Evolutionary conservation across 306 rosid genomes (phyloP).

Genomic region (Pueraria montana): DNA sequence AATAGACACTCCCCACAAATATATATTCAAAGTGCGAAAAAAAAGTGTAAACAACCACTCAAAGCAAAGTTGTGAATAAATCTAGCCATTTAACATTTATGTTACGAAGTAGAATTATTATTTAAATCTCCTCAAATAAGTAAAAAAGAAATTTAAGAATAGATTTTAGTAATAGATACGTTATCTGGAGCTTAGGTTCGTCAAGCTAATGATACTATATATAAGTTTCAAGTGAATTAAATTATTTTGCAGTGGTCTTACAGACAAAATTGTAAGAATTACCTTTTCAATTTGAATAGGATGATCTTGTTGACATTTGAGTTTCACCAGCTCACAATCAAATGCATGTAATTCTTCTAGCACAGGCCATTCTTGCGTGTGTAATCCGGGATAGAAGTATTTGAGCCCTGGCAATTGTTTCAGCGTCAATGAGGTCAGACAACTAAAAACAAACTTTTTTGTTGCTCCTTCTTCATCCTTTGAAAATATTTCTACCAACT

Average conservation of each 20-base stretch:
- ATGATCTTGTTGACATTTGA: not conserved
- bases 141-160: no score
- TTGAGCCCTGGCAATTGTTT: not conserved
- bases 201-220: no score
- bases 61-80: no score
- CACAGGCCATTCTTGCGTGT: not conserved
- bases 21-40: no score
- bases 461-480: not conserved
- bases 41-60: no score
- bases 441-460: not conserved
- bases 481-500: conserved; percentile 16
- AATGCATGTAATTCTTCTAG: not conserved
- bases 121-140: no score
- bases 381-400: not conserved
- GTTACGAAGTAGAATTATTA: no score
- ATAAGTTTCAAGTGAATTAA: no score
- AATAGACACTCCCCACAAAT: no score
- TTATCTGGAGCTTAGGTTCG: no score
- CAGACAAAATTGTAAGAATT: not conserved
- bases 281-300: not conserved
- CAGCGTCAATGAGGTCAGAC: not conserved
- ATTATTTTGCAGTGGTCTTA: not conserved
- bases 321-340: not conserved
- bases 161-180: no score
- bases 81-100: no score